Base-by-base conservation (phyloP, 2,329 filamentous ascomycete species). In the Neobulgaria alba region DNA sequence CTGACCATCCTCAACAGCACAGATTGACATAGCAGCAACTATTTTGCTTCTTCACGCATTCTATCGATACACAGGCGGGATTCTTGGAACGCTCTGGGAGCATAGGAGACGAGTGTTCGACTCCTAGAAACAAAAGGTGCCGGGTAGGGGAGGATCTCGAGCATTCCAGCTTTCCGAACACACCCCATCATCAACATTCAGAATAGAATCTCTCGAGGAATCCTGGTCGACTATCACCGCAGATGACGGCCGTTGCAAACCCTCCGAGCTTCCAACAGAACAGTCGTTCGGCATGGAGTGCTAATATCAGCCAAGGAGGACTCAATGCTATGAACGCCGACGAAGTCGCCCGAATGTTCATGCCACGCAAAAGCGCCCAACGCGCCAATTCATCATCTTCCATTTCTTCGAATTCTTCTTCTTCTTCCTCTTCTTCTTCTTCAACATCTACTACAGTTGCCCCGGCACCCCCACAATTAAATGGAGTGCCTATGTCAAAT, bases 381-480 rank as follows among this genome's bases (percentile, higher is more conserved):
- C 80, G 90, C 61, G 82, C 82, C 58, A 94, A 87, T 69, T 96
- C 90, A 26, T 92, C 87, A 43, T 94, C 88, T 3, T 95, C 89
- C 33, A 72, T 93, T 49, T 84, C 85, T 10, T 77, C 78, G 36
- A 75, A 68, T 30, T 67, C 71, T 1, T 80, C 77, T 21, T 65
- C 65, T 42, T 73, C 75, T 12, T 79, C 77, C 4, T n/a, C n/a
- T 30, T 67, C 71, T 1, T 80, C 77, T 21, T 65, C 65, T 42
- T 73, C 75, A 10, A 79, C 77, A 4, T 69, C 66, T 9, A 77
- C 81, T 2, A 84, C 82, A 40, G 68, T 84, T 48, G 73, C 76
- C 29, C 73, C 76, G 42, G 69, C 75, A 57, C 69, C 73, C 36
- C 69, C 74, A 18, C 77, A 77, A 56, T 59, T 73, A 50, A 84